phyloP scores from a whole-genome alignment of 2,329 filamentous ascomycete species.

The Sporothrix pseudoabietina region DNA sequence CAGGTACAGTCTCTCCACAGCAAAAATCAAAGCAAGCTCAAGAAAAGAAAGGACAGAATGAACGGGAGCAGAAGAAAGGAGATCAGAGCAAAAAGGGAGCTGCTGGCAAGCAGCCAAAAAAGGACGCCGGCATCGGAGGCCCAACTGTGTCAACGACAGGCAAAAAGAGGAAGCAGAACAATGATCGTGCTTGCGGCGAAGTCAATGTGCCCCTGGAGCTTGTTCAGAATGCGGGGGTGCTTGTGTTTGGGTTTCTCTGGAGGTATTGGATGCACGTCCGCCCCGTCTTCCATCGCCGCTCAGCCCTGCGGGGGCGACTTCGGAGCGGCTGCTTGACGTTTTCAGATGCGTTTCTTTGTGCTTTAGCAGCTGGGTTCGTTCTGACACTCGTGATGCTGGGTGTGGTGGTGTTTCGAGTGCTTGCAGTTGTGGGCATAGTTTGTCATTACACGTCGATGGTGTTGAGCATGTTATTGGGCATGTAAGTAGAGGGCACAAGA shows the following conservation, averaged over 20 bases:
- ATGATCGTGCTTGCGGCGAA: not conserved
- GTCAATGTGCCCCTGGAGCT: slow-evolving; percentile 16
- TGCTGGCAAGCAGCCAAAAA: not conserved
- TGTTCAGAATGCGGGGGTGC: slow-evolving; percentile 21
- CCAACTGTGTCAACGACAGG: slow-evolving; percentile 8
- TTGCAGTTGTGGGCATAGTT: slow-evolving; percentile 11
- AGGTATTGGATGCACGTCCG: slow-evolving; percentile 44
- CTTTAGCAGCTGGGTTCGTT: slow-evolving; percentile 39
- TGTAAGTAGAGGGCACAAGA: not conserved
- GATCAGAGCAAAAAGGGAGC: not conserved
- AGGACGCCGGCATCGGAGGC: slow-evolving; percentile 34
- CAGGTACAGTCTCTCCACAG: not conserved
- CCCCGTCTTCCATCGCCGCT: slow-evolving; percentile 46
- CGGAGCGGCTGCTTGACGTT: slow-evolving; percentile 36
- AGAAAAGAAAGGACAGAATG: not conserved
- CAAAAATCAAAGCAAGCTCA: not conserved
- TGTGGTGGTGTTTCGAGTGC: slow-evolving; percentile 37
- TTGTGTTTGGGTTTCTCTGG: slow-evolving; percentile 32
- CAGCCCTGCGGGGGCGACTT: slow-evolving; percentile 42
- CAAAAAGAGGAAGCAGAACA: not conserved
- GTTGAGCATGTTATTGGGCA: slow-evolving; percentile 1
- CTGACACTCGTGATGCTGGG: slow-evolving; percentile 33
- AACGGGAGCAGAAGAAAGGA: not conserved
- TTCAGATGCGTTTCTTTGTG: slow-evolving; percentile 38
- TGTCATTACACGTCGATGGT: slow-evolving; percentile 16